Evolutionary conservation across 192 early-diverging fungal species (phyloP).

Genomic region (Dispira simplex): DNA sequence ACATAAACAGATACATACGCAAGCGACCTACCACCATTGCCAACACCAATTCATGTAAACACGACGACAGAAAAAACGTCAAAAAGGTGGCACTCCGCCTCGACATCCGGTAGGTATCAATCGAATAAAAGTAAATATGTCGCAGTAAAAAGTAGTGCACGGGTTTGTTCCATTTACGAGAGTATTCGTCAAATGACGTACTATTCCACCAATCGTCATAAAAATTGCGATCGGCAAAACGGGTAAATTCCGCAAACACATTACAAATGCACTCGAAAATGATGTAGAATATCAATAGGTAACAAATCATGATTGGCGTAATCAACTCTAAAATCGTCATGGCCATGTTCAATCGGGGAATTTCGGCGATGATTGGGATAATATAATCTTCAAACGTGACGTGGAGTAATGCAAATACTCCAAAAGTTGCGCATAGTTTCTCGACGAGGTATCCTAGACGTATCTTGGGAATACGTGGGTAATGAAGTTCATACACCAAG

Average conservation of each 20-base stretch:
- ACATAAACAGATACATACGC: slow-evolving; percentile 57
- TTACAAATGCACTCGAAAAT: slow-evolving; percentile 96
- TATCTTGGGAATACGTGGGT: slow-evolving; percentile 74
- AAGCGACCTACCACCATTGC: slow-evolving; percentile 44
- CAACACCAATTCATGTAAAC: slow-evolving; percentile 73
- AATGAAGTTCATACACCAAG: slow-evolving; percentile 87
- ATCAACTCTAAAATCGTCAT: slow-evolving; percentile 44
- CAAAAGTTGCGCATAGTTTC: slow-evolving; percentile 59
- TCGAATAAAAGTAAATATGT: slow-evolving; percentile 76
- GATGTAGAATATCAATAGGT: slow-evolving; percentile 84
- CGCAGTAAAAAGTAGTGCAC: slow-evolving; percentile 85
- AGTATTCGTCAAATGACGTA: slow-evolving; percentile 80
- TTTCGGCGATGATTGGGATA: slow-evolving; percentile 54
- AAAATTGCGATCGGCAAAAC: slow-evolving; percentile 92
- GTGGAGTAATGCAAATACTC: slow-evolving; percentile 67
- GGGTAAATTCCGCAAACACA: slow-evolving; percentile 86
- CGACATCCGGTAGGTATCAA: slow-evolving; percentile 49
- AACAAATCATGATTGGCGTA: slow-evolving; percentile 84
- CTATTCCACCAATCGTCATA: slow-evolving; percentile 99
- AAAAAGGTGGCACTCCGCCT: slow-evolving; percentile 54
- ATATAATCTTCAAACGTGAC: slow-evolving; percentile 80
- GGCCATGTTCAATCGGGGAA: slow-evolving; percentile 36
- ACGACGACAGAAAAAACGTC: slow-evolving; percentile 66
- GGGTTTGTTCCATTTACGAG: slow-evolving; percentile 95
- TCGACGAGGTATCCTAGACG: slow-evolving; percentile 79